Conservation (phyloP, 345 rosid genomes). For the Hibiscus trionum region DNA sequence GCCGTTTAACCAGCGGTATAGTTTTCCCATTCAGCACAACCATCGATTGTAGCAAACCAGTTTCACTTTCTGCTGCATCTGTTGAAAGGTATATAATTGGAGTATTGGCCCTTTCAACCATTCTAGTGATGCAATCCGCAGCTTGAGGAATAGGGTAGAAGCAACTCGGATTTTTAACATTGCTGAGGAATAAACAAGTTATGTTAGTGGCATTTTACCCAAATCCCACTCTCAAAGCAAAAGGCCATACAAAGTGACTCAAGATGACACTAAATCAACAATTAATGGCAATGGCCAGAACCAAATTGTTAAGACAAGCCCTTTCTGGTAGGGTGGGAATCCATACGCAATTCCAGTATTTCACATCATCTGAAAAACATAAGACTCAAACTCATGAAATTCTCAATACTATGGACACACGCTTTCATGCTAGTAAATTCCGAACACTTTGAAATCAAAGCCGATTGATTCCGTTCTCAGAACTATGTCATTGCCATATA, state of each 20-base stretch:
- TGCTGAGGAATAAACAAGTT: constrained; percentile 40
- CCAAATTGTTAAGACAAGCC: background rate
- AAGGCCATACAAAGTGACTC: background rate
- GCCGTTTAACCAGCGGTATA: constrained; percentile 74
- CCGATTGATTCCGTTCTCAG: background rate
- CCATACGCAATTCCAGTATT: background rate
- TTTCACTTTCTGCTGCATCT: constrained; percentile 96
- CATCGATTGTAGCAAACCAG: constrained; percentile 69
- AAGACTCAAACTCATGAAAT: background rate
- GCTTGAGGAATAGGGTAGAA: constrained; percentile 96
- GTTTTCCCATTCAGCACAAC: constrained; percentile 54
- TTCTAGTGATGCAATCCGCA: constrained; percentile 67
- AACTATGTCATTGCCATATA: background rate
- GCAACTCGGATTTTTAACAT: constrained; percentile 89
- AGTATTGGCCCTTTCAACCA: constrained; percentile 59
- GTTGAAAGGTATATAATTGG: constrained; percentile 88
- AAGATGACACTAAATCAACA: background rate
- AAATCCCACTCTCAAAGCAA: background rate
- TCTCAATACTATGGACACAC: background rate
- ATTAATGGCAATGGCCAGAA: background rate
- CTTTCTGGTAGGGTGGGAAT: background rate
- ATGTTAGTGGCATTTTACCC: constrained; percentile 4
- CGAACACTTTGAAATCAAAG: background rate
- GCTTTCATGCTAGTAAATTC: background rate
- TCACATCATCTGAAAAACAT: background rate